Base-by-base conservation (phyloP, 2,329 filamentous ascomycete species). In the Alternaria viburni region DNA sequence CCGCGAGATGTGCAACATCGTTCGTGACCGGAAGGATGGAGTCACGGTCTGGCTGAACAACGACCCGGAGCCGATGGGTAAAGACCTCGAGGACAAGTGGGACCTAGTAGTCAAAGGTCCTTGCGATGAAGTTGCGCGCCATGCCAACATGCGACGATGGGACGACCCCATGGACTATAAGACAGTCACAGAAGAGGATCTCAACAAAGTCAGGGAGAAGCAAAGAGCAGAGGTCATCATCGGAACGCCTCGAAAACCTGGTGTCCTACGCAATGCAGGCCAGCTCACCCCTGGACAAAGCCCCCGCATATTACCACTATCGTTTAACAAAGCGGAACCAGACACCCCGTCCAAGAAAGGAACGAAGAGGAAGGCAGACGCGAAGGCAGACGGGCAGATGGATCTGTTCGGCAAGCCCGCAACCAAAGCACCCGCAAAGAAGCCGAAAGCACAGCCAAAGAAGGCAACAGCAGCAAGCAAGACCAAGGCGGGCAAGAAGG, bases 1-100 rank as follows among this genome's bases (percentile, higher is more conserved):
- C 62, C 92, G 92, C 77, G 94, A 97, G 79, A 89, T 98, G 86
- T 97, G 93, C 78, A 89, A 90, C 54, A 90, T 93, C 30, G 92
- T 96, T n/a, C 88, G 94, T 65, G 89, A 90, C 72, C 89, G 93
- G 58, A 89, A 88, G 69, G 92, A 96, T 70, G 94, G 95, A 1
- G 88, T 97, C 62, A 93, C 94, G 0, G 90, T 96, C 54, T 99
- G 95, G 93, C 92, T 99, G 81, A 98, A 98, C 80, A 88, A 93
- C 57, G 93, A 97, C 64, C 86, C 92, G 0, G 92, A 93, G 69
- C 96, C 96, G 1, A 87, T 90, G 46, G 91, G 92, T 19, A 90
- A 88, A 68, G 93, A 97, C 62, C 90, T 98, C 67, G 94, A 95
- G 76, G 91, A 96, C 67, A 93, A 93, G 74, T 99, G 94, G 91